Evolutionary conservation across 441 rosid species (phyloP), one percentile per base, ranked within the genome.

Genomic region (Lepidium campestre): DNA sequence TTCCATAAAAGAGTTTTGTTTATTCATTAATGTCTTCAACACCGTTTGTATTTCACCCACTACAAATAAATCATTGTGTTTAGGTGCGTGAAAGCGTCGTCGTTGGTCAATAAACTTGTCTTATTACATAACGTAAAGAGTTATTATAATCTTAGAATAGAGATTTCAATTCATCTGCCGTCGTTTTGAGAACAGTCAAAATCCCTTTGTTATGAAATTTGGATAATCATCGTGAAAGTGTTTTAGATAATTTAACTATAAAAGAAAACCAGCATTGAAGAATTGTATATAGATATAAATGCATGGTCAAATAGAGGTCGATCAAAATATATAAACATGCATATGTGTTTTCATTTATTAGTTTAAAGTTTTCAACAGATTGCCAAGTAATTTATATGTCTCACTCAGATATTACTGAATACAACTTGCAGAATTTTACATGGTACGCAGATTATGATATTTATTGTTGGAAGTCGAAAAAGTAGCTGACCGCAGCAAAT

Each of bases 41-140:
- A 27, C 8, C 50, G 50, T 64, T 56, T 71, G 75, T 48, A 22
- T 57, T 48, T 49, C 32, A 71, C 58, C 65, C 25, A 63, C 57
- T 47, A 46, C 65, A 47, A 29, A 32, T 47, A 27, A 25, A 63
- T 9, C 57, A 64, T 72, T 40, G 40, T 12, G 42, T 57, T 64
- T 47, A 64, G 70, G 65, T 71, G 53, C 46, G 13, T 56, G 65
- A 56, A 53, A 45, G 27, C 69, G 42, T 27, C 40, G 31, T 69
- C 57, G 2, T 46, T 54, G 41, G 42, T 46, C 75, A 62, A 54
- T 36, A 6, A 18, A 19, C 32, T 53, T 6, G 58, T 65, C 18
- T 45, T 56, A 14, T 20, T 32, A 40, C 44, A 7, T 59, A 59
- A 49, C 59, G n/a, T 12, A 40, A 27, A 39, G 25, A 39, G 11